Base-by-base conservation (phyloP, 169 alveolate genomes). In the Plasmodium vivax region DNA sequence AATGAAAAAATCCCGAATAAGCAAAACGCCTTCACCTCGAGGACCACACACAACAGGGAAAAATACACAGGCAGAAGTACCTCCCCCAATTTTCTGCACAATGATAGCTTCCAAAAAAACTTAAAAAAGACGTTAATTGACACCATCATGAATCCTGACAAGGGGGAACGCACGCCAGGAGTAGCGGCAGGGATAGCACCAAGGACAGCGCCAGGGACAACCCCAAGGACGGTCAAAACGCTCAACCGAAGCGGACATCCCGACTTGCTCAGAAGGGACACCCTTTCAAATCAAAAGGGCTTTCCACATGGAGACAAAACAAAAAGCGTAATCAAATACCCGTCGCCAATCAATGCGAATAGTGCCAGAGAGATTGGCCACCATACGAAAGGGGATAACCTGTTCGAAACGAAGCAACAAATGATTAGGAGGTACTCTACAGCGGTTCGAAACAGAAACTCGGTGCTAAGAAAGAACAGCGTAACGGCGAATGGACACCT, bases 61-160 rank as follows among this genome's bases (percentile, higher is more conserved):
- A 84, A 72, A 32, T 71, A 32, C 51, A 5, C 8, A 14, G 41
- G 51, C 5, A 19, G 62, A 73, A 54, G 38, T 32, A 51, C 75
- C 36, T 32, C 54, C 36, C 77, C 45, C 16, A 85, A 23, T n/a
- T 30, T 74, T 32, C n/a, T 38, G 82, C 41, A 51, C 71, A 79
- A 87, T 38, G 88, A 87, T n/a, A 77, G n/a, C 19, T 87, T 87
- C 77, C 87, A 87, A 38, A 36, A 77, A 75, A 54, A 87, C 56
- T 51, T 87, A 43, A 87, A 87, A 87, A 87, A 23, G 68, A 77
- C 68, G n/a, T 58, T 87, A 77, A 87, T 87, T 79, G 47, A 87
- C 30, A 87, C 87, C 68, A 87, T 87, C 45, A 87, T 77, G 85
- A 87, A 87, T 77, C 87, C 93, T 2, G 71, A 47, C 23, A 79